These are phyloP conservation scores for Selenicereus undatus DNA, from an alignment of 148 eudicot species.

Conservation along the genomic window DNA sequence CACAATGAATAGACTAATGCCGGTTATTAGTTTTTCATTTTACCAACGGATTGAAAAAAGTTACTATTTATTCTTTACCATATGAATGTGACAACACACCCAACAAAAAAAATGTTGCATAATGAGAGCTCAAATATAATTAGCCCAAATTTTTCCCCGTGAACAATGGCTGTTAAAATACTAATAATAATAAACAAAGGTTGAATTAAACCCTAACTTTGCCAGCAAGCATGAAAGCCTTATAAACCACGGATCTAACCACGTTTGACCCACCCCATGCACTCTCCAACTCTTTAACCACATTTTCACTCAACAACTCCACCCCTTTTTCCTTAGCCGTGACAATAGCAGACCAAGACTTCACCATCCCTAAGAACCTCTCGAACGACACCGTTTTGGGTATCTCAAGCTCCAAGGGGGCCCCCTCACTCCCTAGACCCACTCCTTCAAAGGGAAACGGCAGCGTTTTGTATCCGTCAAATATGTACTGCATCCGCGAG, in stretches of 20 bases:
- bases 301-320: conserved; percentile 33
- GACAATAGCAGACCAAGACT: conserved; percentile 38
- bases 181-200: neutral
- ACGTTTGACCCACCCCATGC: conserved; percentile 48
- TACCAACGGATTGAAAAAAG: too few relatives aligned
- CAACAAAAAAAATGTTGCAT: too few relatives aligned
- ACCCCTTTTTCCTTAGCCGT: conserved; percentile 47
- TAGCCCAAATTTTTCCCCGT: too few relatives aligned
- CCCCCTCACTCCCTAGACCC: conserved; percentile 38
- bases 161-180: too few relatives aligned
- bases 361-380: conserved; percentile 35
- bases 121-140: too few relatives aligned
- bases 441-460: conserved; percentile 48
- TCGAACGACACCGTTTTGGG: conserved; percentile 35
- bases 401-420: conserved; percentile 35
- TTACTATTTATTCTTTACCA: too few relatives aligned
- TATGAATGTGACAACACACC: too few relatives aligned
- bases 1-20: too few relatives aligned
- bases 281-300: conserved; percentile 34
- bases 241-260: conserved; percentile 34
- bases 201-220: conserved; percentile 13
- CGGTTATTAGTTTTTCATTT: too few relatives aligned
- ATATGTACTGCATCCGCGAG: conserved; percentile 16
- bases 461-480: conserved; percentile 37
- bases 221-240: conserved; percentile 47